These are phyloP conservation scores for Diospyros lotus DNA, from an alignment of 148 eudicot species.

Conservation along the genomic window DNA sequence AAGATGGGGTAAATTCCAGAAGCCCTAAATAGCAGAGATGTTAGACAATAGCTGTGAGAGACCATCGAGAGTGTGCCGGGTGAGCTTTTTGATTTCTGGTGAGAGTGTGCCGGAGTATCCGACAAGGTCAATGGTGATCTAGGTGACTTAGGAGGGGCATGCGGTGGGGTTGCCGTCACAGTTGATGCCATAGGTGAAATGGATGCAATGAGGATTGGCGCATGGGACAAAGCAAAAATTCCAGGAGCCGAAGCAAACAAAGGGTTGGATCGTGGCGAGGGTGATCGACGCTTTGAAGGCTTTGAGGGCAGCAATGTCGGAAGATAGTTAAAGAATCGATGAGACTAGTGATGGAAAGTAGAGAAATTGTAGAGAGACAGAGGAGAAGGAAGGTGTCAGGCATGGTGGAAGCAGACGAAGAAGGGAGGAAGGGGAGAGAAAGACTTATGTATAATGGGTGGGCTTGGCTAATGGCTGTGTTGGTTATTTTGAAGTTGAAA, in stretches of 20 bases:
- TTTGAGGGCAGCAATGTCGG: slow-evolving; percentile 60
- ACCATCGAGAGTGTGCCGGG: slow-evolving; percentile 49
- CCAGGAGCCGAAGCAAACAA: slow-evolving; percentile 67
- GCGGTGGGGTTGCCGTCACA: slow-evolving; percentile 35
- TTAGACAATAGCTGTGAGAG: slow-evolving; percentile 63
- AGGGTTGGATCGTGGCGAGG: slow-evolving; percentile 48
- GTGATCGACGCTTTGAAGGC: slow-evolving; percentile 59
- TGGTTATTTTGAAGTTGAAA: not conserved
- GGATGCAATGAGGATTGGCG: slow-evolving; percentile 44
- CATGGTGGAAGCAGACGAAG: slow-evolving; percentile 15
- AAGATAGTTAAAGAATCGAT: slow-evolving; percentile 33
- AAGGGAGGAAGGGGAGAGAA: not conserved
- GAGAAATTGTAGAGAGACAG: slow-evolving; percentile 18
- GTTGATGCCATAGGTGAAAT: slow-evolving; percentile 62
- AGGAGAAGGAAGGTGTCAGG: slow-evolving; percentile 14
- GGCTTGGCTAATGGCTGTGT: too few species aligned
- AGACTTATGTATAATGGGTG: not conserved
- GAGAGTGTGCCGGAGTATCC: slow-evolving; percentile 67
- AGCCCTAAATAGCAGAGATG: too few species aligned
- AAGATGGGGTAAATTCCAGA: too few species aligned
- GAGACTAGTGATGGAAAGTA: slow-evolving; percentile 11
- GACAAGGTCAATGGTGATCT: slow-evolving; percentile 74
- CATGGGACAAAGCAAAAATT: slow-evolving; percentile 70
- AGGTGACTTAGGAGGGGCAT: slow-evolving; percentile 10
- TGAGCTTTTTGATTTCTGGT: slow-evolving; percentile 58